Conservation (phyloP, 2,329 filamentous ascomycete genomes). For the Biscogniauxia mediterranea region DNA sequence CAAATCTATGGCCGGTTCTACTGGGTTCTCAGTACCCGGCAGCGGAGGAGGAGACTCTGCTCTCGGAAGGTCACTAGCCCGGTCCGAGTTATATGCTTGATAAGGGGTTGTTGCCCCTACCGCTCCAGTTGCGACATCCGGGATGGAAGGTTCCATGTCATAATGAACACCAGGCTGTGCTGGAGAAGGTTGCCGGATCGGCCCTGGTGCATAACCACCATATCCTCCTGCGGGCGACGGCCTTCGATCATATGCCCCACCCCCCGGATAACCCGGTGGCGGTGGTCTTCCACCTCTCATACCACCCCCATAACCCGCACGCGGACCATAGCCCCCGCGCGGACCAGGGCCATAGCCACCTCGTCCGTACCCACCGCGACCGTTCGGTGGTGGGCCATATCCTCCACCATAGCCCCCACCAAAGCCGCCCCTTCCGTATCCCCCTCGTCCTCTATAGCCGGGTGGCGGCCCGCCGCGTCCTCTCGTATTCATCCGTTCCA, state of each 20-base stretch:
- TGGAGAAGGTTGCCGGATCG: conserved; percentile 36
- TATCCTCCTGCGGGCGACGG: conserved; percentile 28
- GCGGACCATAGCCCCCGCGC: conserved; percentile 32
- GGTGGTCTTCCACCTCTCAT: conserved; percentile 41
- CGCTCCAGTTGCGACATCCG: conserved; percentile 34
- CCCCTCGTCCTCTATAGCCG: conserved; percentile 52
- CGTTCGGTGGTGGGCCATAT: conserved; percentile 44
- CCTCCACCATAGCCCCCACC: conserved; percentile 44
- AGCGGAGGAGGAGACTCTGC: conserved; percentile 65
- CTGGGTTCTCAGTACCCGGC: conserved; percentile 41
- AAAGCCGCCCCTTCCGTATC: conserved; percentile 43
- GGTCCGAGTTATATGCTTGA: conserved; percentile 44
- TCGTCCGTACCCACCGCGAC: conserved; percentile 37
- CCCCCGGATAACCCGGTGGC: conserved; percentile 46
- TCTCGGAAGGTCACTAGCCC: conserved; percentile 48
- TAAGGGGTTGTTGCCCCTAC: conserved; percentile 34
- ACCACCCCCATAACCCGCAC: conserved; percentile 32
- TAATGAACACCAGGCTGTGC: conserved; percentile 39
- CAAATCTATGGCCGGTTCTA: conserved; percentile 77
- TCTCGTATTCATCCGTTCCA: conserved; percentile 49
- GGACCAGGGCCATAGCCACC: conserved; percentile 42
- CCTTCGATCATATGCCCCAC: conserved; percentile 35
- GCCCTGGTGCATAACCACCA: conserved; percentile 30
- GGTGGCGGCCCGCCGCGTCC: conserved; percentile 52
- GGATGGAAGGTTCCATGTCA: conserved; percentile 37